These are phyloP conservation scores for Pythium aphanidermatum DNA, from an alignment of 352 stramenopile genomes.

Conservation along the genomic window DNA sequence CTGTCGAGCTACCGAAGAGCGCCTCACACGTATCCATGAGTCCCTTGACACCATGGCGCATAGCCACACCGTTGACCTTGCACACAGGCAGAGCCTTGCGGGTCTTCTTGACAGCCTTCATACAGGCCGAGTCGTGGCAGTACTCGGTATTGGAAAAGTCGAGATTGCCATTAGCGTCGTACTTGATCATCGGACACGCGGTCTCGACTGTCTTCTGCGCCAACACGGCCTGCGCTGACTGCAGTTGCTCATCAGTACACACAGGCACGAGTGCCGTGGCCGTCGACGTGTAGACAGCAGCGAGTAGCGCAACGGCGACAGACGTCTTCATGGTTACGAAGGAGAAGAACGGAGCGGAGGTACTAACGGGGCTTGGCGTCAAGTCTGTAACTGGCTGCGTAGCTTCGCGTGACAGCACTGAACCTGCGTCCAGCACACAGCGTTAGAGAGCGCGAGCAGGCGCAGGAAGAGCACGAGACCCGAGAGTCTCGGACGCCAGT, in stretches of 20 bases:
- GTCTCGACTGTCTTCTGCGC: conserved; percentile 1
- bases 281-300: not conserved
- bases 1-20: no score
- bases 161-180: not conserved
- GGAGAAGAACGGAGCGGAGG: no score
- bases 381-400: no score
- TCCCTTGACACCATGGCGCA: not conserved
- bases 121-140: not conserved
- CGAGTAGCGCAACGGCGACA: not conserved
- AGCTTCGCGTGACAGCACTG: no score
- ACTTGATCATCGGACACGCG: not conserved
- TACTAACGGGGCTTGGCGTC: no score
- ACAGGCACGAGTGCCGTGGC: not conserved
- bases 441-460: no score
- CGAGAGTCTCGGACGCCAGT: no score
- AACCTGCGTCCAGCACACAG: no score
- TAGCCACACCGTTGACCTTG: conserved; percentile 12
- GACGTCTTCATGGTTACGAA: no score
- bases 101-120: conserved; percentile 13
- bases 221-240: conserved; percentile 1
- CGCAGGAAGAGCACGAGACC: no score
- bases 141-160: not conserved
- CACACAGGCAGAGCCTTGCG: conserved; percentile 13
- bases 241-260: conserved; percentile 4
- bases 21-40: conserved; percentile 7